Base-by-base conservation (phyloP, 1,284 basidiomycete genomes). In the Schizopora paradoxa region DNA sequence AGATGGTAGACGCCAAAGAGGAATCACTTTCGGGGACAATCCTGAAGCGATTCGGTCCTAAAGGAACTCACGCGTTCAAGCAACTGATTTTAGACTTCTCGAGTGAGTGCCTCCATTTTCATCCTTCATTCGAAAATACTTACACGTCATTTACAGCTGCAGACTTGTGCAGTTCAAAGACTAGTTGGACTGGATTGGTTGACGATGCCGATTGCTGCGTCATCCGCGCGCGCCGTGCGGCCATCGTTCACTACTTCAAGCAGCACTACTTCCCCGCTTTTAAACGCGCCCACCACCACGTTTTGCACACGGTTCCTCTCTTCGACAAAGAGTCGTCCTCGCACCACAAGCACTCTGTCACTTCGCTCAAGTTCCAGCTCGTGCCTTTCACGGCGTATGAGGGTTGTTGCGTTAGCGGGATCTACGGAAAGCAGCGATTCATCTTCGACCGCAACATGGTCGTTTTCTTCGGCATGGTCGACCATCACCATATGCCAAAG, bases 261-360 rank as follows among this genome's bases (percentile, higher is more conserved):
- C 39, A 55, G n/a, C 49, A 58, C 54, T 66, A 65, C 53, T 58
- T 66, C 55, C 42, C 51, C 2, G 50, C 56, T n/a, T 43, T 66
- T n/a, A 48, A 51, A 18, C 37, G 52, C 4, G 48, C 51, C 10
- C 61, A 59, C 18, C 50, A 61, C 27, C 54, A 64, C 54, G 52
- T 66, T 41, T 42, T 66, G 33, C 56, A 61, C 45, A 61, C 59
- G 18, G 46, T 64, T 16, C 65, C 65, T 7, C n/a, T 32, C 19
- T 61, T 18, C 7, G 18, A 14, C 3, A n/a, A n/a, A n/a, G n/a
- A n/a, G n/a, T n/a, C n/a, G n/a, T n/a, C n/a, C n/a, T n/a, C n/a
- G n/a, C 33, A 47, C 14, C 25, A 45, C 13, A n/a, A 14, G n/a
- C 28, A 32, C 32, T 56, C 56, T 6, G 52, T 64, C 43, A 65